Evolutionary conservation across 2,329 filamentous ascomycete genomes (phyloP).

Genomic region (Aspergillus udagawae): DNA sequence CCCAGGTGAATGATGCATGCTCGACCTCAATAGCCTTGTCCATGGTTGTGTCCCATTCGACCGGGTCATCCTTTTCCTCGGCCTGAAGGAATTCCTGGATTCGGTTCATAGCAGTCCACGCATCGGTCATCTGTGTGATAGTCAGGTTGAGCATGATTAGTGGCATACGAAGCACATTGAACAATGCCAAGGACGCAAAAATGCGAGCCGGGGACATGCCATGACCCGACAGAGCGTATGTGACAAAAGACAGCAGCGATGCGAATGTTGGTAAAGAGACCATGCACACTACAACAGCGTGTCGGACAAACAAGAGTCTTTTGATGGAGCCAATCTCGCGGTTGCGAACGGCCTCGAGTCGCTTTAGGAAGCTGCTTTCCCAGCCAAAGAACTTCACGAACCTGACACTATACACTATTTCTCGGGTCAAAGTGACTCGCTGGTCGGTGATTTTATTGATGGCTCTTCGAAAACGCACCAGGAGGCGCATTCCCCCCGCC

Average conservation of each 20-base stretch:
- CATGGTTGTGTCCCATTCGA: conserved; percentile 51
- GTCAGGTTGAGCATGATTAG: conserved; percentile 83
- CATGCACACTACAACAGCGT: conserved; percentile 77
- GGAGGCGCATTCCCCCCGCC: conserved; percentile 68
- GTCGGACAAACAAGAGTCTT: conserved; percentile 73
- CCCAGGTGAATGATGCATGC: conserved; percentile 48
- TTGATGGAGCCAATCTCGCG: conserved; percentile 83
- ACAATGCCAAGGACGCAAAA: conserved; percentile 86
- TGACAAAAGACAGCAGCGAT: conserved; percentile 93
- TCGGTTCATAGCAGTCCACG: conserved; percentile 73
- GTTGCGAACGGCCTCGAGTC: conserved; percentile 68
- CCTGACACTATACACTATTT: conserved; percentile 83
- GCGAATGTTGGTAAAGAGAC: conserved; percentile 87
- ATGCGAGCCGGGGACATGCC: conserved; percentile 67
- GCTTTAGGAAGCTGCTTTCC: conserved; percentile 80
- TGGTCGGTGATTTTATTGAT: conserved; percentile 97
- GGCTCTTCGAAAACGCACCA: conserved; percentile 68
- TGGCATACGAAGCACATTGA: conserved; percentile 82
- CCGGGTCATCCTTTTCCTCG: conserved; percentile 73
- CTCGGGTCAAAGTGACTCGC: conserved; percentile 84
- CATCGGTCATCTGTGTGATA: conserved; percentile 81
- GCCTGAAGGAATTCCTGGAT: conserved; percentile 81
- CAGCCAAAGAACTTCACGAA: conserved; percentile 98
- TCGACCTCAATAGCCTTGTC: conserved; percentile 61
- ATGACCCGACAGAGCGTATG: conserved; percentile 60